Base-by-base conservation (phyloP, 2,329 filamentous ascomycete genomes). In the Neodidymelliopsis sp. region DNA sequence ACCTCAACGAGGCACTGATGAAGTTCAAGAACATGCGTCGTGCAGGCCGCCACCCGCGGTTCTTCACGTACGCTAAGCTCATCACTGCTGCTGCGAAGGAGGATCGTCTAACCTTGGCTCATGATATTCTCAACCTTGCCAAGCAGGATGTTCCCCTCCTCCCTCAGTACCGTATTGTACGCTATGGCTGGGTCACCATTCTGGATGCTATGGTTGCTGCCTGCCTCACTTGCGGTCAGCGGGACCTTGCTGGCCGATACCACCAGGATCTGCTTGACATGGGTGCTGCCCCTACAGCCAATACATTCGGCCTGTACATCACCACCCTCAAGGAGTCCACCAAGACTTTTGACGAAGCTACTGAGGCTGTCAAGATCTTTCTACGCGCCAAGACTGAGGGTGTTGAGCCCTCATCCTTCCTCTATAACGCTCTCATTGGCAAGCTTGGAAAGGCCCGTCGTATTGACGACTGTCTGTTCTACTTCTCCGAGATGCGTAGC, bases 231-330 rank as follows among this genome's bases (percentile, higher is more conserved):
- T 81, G 90, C 35, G 90, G 91, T 54, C 88, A 93, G 69, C 90
- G 93, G 47, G 82, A 83, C 49, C 79, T 90, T 52, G 94, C 94
- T 53, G 87, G 88, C 71, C 86, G 91, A 63, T 97, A 89, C 74
- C 94, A 97, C 70, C 88, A 94, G 73, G 91, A 99, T 72, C 81
- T 99, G 60, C 81, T 96, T 37, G 87, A 91, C 53, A 94, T 97
- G 80, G 93, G 93, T 36, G 86, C 89, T 52, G 88, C 92, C 8
- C 94, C 94, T 12, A 96, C 93, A 2, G 94, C 94, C 31, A 99
- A 99, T 79, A 99, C 94, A 0, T 99, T 95, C 63, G 94, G 94
- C 51, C 84, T 99, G 13, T 99, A 97, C 81, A 99, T 99, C 75
- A 97, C 95, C n/a, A 97, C 93, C 2, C 81, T 99, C 54, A 97